Conservation (phyloP, 2,329 filamentous ascomycete species). For the Seiridium cupressi region DNA sequence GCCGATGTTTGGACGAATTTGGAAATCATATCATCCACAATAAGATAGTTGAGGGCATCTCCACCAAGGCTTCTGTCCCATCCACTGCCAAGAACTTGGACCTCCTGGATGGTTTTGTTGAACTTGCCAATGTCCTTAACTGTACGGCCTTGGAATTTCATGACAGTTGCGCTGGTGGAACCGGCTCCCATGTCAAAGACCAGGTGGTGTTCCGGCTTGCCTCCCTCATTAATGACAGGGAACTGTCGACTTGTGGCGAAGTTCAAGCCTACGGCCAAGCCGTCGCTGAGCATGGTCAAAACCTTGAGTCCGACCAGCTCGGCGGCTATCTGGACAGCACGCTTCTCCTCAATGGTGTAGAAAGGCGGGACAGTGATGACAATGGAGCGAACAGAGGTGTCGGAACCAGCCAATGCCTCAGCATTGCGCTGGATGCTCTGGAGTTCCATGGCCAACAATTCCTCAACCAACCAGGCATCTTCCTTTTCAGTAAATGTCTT, state of each 20-base stretch:
- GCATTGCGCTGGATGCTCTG: constrained; percentile 90
- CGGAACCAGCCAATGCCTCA: constrained; percentile 76
- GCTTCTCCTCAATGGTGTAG: constrained; percentile 87
- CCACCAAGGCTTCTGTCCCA: constrained; percentile 92
- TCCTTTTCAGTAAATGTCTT: constrained; percentile 59
- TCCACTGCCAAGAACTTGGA: constrained; percentile 81
- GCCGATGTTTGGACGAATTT: constrained; percentile 72
- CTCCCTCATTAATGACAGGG: constrained; percentile 77
- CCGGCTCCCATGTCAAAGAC: constrained; percentile 98
- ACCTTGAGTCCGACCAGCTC: constrained; percentile 86
- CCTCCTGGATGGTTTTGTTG: constrained; percentile 96
- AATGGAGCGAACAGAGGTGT: constrained; percentile 70
- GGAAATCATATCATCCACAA: constrained; percentile 83
- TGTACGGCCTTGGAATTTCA: constrained; percentile 83
- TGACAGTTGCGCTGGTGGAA: constrained; percentile 83
- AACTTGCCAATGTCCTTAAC: constrained; percentile 90
- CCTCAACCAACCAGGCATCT: constrained; percentile 78
- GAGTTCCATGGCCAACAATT: constrained; percentile 93
- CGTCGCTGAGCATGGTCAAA: constrained; percentile 82
- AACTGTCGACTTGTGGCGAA: constrained; percentile 92
- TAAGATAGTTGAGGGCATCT: constrained; percentile 82
- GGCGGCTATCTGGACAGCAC: constrained; percentile 79
- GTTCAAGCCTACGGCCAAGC: constrained; percentile 88
- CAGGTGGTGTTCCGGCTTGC: constrained; percentile 86
- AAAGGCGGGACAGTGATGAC: constrained; percentile 90